These are phyloP conservation scores for Dryadomyces quercus-mongolicae DNA, from an alignment of 2,329 filamentous ascomycete species.

Conservation along the genomic window DNA sequence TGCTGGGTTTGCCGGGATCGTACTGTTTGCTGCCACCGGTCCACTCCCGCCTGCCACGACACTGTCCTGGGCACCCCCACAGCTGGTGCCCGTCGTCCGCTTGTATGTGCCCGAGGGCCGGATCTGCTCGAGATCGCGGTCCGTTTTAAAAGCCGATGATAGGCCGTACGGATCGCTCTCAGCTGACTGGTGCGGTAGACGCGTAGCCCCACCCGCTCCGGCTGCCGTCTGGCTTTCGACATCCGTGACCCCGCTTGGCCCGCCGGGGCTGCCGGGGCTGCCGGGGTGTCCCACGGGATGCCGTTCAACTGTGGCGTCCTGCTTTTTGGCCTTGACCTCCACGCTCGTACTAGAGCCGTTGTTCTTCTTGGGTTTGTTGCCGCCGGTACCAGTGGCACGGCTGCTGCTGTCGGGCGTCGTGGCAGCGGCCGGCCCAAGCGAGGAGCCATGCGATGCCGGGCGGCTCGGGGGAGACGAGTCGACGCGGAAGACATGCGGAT, in stretches of 20 bases:
- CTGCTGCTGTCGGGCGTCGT: background rate
- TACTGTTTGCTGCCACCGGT: background rate
- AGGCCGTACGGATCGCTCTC: constrained; percentile 76
- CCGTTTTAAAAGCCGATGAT: constrained; percentile 63
- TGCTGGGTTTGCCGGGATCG: too few relatives aligned
- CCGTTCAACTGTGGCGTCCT: constrained; percentile 28
- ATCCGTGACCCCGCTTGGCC: constrained; percentile 19
- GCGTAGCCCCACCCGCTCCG: constrained; percentile 20
- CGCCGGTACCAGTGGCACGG: background rate
- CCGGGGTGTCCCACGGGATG: constrained; percentile 19
- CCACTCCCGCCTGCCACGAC: background rate
- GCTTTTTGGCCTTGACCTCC: constrained; percentile 19
- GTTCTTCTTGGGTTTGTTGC: constrained; percentile 12
- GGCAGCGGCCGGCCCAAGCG: background rate
- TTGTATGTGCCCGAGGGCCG: constrained; percentile 71
- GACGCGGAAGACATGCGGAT: constrained; percentile 28
- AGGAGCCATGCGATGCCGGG: constrained; percentile 16
- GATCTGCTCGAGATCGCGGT: constrained; percentile 64
- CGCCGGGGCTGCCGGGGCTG: constrained; percentile 1
- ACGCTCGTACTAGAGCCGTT: constrained; percentile 34
- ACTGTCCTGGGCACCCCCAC: background rate
- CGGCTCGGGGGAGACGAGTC: constrained; percentile 18
- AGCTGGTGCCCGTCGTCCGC: constrained; percentile 24
- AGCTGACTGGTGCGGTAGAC: constrained; percentile 43
- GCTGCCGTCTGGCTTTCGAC: constrained; percentile 35